These are phyloP conservation scores for Myriosclerotinia curreyana DNA, from an alignment of 2,329 filamentous ascomycete genomes.

Conservation along the genomic window DNA sequence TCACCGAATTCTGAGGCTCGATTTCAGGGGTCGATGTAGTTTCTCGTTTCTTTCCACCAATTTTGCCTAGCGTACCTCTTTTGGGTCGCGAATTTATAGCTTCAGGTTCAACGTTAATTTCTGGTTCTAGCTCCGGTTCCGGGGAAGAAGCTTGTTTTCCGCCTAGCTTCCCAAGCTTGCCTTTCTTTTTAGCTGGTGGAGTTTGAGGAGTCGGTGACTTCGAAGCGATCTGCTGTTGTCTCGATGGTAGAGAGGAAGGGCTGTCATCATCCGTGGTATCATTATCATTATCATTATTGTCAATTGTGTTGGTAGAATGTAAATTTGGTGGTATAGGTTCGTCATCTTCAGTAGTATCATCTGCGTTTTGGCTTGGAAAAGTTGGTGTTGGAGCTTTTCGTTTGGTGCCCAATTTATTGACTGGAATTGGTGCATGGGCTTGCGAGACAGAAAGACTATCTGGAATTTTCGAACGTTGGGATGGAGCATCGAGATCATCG, in stretches of 20 bases:
- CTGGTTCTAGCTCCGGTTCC: conserved; percentile 19
- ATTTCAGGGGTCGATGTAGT: conserved; percentile 20
- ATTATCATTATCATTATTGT: conserved; percentile 17
- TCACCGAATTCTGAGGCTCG: conserved; percentile 21
- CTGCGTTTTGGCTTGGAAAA: neutral
- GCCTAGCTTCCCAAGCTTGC: conserved; percentile 29
- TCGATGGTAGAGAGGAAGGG: conserved; percentile 5
- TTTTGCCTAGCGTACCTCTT: conserved; percentile 32
- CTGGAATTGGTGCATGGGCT: conserved; percentile 5
- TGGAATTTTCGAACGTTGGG: conserved; percentile 29
- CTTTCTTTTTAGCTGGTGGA: conserved; percentile 21
- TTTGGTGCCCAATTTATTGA: conserved; percentile 24
- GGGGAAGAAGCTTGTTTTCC: conserved; percentile 27
- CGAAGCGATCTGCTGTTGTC: conserved; percentile 1
- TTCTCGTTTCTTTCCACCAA: conserved; percentile 34
- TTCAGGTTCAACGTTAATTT: conserved; percentile 1
- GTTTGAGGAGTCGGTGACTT: conserved; percentile 8
- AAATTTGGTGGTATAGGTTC: neutral
- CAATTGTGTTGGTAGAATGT: neutral
- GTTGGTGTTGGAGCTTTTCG: conserved; percentile 11
- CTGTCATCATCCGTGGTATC: conserved; percentile 25
- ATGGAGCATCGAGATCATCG: conserved; percentile 35
- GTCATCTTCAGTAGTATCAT: conserved; percentile 22
- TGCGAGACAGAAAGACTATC: conserved; percentile 34
- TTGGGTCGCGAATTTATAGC: conserved; percentile 16